Evolutionary conservation across 1,284 basidiomycete species (phyloP).

Genomic region (Cerrena zonata): DNA sequence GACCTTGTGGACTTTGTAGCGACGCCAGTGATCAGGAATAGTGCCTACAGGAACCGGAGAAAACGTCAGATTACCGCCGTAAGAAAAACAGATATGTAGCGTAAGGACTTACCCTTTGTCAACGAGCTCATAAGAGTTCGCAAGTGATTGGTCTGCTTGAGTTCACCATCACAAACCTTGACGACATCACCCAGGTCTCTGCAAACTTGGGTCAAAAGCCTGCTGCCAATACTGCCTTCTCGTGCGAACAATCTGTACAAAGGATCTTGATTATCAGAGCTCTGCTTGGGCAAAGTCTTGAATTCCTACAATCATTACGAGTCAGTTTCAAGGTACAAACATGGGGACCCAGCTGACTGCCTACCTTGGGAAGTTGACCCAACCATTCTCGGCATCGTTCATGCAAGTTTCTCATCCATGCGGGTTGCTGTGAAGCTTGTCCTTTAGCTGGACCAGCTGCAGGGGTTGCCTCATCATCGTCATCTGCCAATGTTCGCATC

Average conservation of each 20-base stretch:
- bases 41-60: slow-evolving; percentile 72
- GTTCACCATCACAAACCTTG: slow-evolving; percentile 77
- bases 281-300: slow-evolving; percentile 56
- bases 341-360: slow-evolving; percentile 16
- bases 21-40: slow-evolving; percentile 81
- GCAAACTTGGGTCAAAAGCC: slow-evolving; percentile 70
- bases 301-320: slow-evolving; percentile 42
- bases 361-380: slow-evolving; percentile 64
- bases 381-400: slow-evolving; percentile 83
- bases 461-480: slow-evolving; percentile 60
- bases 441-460: slow-evolving; percentile 50
- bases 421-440: slow-evolving; percentile 70
- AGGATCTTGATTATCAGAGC: slow-evolving; percentile 73
- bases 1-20: slow-evolving; percentile 79
- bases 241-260: slow-evolving; percentile 82
- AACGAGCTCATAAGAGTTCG: slow-evolving; percentile 81
- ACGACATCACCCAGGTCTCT: slow-evolving; percentile 77
- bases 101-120: slow-evolving; percentile 64
- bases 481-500: slow-evolving; percentile 85
- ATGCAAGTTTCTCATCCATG: slow-evolving; percentile 84
- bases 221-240: slow-evolving; percentile 78
- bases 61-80: background rate
- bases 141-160: slow-evolving; percentile 93
- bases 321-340: background rate
- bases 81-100: background rate